phyloP scores from a whole-genome alignment of 2,329 filamentous ascomycete genomes.

The Aspergillus viridinutans region DNA sequence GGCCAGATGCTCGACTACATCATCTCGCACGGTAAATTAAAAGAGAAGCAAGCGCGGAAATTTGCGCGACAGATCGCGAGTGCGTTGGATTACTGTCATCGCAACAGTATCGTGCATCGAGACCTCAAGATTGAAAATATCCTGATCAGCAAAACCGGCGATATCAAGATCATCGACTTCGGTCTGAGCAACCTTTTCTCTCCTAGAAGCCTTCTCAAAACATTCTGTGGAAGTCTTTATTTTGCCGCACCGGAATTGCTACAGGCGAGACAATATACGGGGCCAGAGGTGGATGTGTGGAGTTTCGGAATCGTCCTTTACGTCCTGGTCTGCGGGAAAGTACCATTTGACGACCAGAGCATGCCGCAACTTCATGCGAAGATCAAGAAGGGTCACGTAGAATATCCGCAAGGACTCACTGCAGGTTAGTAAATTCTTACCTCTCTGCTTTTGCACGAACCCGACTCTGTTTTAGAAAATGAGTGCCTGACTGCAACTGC shows the following conservation, averaged over 20 bases:
- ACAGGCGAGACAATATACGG: slow-evolving; percentile 89
- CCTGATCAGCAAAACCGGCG: slow-evolving; percentile 95
- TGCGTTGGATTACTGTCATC: slow-evolving; percentile 93
- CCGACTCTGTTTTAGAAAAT: not conserved
- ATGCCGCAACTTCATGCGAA: slow-evolving; percentile 98
- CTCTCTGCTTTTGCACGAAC: not conserved
- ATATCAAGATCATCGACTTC: slow-evolving; percentile 99
- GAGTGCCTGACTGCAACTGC: not conserved
- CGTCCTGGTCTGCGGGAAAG: slow-evolving; percentile 93
- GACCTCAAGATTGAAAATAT: slow-evolving; percentile 99
- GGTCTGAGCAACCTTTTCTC: slow-evolving; percentile 94
- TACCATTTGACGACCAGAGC: slow-evolving; percentile 97
- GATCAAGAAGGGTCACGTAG: slow-evolving; percentile 94
- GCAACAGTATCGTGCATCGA: slow-evolving; percentile 96
- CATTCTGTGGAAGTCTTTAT: slow-evolving; percentile 95
- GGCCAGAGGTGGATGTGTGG: slow-evolving; percentile 96
- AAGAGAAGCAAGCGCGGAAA: slow-evolving; percentile 97
- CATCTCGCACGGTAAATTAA: slow-evolving; percentile 93
- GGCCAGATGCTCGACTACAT: slow-evolving; percentile 99
- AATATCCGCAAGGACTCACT: slow-evolving; percentile 91
- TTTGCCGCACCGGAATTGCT: slow-evolving; percentile 94
- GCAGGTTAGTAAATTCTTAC: slow-evolving; percentile 59
- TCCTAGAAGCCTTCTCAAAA: slow-evolving; percentile 80
- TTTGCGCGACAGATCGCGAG: slow-evolving; percentile 97
- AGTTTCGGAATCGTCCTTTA: slow-evolving; percentile 98